Evolutionary conservation across 2,329 filamentous ascomycete genomes (phyloP).

Genomic region (Epichloe aotearoae): DNA sequence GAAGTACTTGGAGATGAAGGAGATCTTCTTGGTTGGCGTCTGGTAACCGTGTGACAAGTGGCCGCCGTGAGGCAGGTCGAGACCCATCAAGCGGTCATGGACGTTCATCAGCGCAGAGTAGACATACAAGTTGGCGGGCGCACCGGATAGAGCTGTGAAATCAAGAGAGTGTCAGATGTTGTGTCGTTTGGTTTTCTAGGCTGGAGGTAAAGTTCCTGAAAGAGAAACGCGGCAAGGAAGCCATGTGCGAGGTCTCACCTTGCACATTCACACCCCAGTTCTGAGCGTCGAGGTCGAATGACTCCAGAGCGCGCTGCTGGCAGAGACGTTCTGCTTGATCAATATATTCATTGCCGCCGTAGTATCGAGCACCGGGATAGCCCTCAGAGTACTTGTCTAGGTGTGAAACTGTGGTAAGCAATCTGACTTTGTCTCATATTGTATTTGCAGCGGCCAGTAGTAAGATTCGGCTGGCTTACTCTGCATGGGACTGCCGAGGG

Average conservation of each 20-base stretch:
- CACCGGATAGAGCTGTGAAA: conserved; percentile 61
- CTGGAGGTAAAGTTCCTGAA: too few relatives aligned
- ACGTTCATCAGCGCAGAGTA: conserved; percentile 88
- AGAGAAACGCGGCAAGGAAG: too few relatives aligned
- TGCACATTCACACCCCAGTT: conserved; percentile 98
- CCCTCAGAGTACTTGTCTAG: conserved; percentile 96
- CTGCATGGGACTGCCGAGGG: conserved; percentile 87
- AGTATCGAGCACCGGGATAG: conserved; percentile 91
- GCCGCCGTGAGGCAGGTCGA: conserved; percentile 91
- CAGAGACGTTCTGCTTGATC: conserved; percentile 81
- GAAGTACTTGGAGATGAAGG: conserved; percentile 97
- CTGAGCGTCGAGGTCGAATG: conserved; percentile 69
- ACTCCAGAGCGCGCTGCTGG: conserved; percentile 77
- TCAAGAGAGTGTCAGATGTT: background rate
- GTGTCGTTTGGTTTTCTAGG: background rate
- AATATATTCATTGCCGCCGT: conserved; percentile 93
- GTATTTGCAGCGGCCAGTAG: background rate
- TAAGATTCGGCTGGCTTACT: conserved; percentile 38
- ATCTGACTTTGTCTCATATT: background rate
- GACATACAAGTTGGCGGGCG: conserved; percentile 71
- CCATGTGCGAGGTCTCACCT: conserved; percentile 32
- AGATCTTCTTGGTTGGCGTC: conserved; percentile 87
- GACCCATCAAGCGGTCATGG: conserved; percentile 91
- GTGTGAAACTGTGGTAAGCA: background rate
- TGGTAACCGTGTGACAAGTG: conserved; percentile 97